A percentile compares a stretch with the other conserved stretches of the same genome.
Evolutionary conservation across 805 yeast species (phyloP).

Genomic region (Starmerella stigmatis): DNA sequence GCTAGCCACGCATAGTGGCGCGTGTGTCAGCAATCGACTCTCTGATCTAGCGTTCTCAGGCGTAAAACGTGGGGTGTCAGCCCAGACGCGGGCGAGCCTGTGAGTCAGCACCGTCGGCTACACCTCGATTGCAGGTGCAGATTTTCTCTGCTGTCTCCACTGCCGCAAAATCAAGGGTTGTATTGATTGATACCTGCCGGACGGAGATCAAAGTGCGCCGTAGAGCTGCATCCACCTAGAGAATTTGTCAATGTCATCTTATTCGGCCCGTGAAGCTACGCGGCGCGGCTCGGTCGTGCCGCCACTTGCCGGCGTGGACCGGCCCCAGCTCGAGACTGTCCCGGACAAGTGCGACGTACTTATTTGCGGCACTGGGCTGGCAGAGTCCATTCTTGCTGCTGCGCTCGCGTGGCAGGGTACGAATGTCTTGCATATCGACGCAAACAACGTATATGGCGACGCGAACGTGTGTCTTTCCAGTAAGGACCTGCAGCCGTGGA

Average conservation of each 20-base stretch:
- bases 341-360: constrained; percentile 76
- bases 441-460: constrained; percentile 81
- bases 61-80: constrained; percentile 3
- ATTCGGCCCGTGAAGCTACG: constrained; percentile 32
- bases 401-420: constrained; percentile 98
- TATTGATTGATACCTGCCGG: no score
- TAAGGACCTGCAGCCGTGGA: constrained; percentile 81
- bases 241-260: constrained; percentile 30
- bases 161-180: constrained; percentile 1
- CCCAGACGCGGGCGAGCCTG: constrained; percentile 2
- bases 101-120: constrained; percentile 16
- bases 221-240: neutral
- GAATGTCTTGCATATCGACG: constrained; percentile 81
- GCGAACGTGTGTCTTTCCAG: constrained; percentile 73
- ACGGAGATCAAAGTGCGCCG: neutral
- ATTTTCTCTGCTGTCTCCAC: constrained; percentile 10
- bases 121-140: constrained; percentile 14
- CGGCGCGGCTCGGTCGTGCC: constrained; percentile 34
- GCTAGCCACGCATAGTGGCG: constrained; percentile 1
- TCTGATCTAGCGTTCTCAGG: neutral
- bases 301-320: constrained; percentile 33
- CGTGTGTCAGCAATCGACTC: constrained; percentile 2
- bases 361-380: constrained; percentile 85
- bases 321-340: constrained; percentile 26
- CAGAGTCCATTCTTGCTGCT: constrained; percentile 81